A percentile compares a stretch with the other conserved stretches of the same genome.
phyloP scores from a whole-genome alignment of 805 yeast genomes.

The Cyberlindnera samutprakarnensis region DNA sequence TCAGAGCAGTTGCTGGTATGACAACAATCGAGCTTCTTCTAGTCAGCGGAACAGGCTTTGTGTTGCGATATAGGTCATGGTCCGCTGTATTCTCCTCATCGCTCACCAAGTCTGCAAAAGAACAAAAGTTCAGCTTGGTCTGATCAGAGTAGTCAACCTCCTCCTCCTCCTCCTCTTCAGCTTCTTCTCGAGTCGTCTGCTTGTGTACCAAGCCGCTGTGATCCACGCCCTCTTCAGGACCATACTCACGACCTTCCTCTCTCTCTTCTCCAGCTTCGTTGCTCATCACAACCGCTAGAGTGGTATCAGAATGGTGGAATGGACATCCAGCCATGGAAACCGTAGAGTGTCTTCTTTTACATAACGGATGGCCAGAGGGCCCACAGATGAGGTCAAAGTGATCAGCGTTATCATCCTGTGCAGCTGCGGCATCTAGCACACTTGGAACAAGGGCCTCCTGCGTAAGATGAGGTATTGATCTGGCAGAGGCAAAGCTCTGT shows the following conservation, averaged over 20 bases:
- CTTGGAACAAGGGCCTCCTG: conserved; percentile 12
- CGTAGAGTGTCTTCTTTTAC: conserved; percentile 4
- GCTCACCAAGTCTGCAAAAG: conserved; percentile 19
- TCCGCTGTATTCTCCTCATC: conserved; percentile 12
- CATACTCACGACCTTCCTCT: too few relatives aligned
- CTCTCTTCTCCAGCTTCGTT: too few relatives aligned
- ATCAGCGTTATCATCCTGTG: not conserved
- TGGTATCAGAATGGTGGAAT: not conserved
- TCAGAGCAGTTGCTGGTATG: conserved; percentile 7
- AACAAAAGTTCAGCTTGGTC: conserved; percentile 19
- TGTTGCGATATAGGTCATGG: not conserved
- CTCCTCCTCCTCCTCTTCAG: conserved; percentile 1
- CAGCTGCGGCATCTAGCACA: conserved; percentile 11
- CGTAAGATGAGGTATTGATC: conserved; percentile 9
- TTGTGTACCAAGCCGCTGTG: too few relatives aligned
- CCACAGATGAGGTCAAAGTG: conserved; percentile 8
- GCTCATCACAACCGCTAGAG: too few relatives aligned
- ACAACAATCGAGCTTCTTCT: conserved; percentile 10
- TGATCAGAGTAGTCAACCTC: conserved; percentile 19
- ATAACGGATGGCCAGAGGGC: conserved; percentile 10
- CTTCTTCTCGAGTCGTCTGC: too few relatives aligned
- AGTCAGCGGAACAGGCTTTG: too few relatives aligned
- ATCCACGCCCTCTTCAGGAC: too few relatives aligned
- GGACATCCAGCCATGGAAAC: conserved; percentile 1
- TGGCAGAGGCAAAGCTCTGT: conserved; percentile 7